phyloP scores from a whole-genome alignment of 345 rosid genomes.

The Stellera chamaejasme region DNA sequence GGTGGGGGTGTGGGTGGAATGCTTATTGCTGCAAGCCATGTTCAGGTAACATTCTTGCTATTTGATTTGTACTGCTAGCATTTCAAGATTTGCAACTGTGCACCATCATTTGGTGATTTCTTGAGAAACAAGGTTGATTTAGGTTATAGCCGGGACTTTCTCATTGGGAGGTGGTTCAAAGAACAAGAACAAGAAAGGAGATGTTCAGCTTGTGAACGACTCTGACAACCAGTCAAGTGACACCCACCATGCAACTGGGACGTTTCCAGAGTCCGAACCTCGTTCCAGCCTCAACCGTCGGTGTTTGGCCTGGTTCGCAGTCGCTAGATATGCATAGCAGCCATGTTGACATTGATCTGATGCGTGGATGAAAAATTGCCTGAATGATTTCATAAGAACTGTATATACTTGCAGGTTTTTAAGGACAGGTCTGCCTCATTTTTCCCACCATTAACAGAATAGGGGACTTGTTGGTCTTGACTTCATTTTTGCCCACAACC shows the following conservation, averaged over 20 bases:
- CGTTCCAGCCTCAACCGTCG: conserved; percentile 40
- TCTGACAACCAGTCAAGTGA: conserved; percentile 32
- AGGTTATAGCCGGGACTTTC: too few species aligned
- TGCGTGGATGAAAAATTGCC: conserved; percentile 55
- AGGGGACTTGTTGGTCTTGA: too few species aligned
- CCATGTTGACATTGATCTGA: conserved; percentile 81
- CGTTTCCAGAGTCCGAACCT: conserved; percentile 53
- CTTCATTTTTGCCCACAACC: too few species aligned
- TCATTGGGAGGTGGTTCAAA: conserved; percentile 30
- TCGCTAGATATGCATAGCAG: conserved; percentile 58
- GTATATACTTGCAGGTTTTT: conserved; percentile 20
- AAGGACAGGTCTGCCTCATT: too few species aligned
- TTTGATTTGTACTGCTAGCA: too few species aligned
- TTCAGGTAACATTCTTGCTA: conserved; percentile 47
- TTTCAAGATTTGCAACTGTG: too few species aligned
- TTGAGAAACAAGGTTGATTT: too few species aligned
- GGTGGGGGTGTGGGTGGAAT: conserved; percentile 93
- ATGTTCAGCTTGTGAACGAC: conserved; percentile 35
- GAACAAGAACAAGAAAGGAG: conserved; percentile 61
- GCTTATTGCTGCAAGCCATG: conserved; percentile 84
- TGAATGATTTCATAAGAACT: conserved; percentile 15
- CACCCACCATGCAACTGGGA: conserved; percentile 22
- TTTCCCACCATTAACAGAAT: too few species aligned
- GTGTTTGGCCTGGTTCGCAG: conserved; percentile 73
- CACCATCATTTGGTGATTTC: too few species aligned